Conservation (phyloP, 2,329 filamentous ascomycete genomes). For the Leptographium lundbergii region DNA sequence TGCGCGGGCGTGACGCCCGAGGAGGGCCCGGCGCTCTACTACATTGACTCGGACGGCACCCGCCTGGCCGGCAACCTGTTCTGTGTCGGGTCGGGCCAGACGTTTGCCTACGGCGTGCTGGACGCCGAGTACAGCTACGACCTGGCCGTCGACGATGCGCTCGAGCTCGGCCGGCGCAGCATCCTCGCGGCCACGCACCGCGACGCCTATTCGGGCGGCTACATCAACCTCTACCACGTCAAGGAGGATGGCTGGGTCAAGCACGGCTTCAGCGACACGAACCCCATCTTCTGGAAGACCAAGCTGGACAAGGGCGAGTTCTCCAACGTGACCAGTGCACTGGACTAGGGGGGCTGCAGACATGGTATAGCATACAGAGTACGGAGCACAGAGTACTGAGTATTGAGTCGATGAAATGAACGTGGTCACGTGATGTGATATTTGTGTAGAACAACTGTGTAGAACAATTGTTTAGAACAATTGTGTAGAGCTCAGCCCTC, state of each 20-base stretch:
- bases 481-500: neutral
- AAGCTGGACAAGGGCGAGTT: conserved; percentile 99
- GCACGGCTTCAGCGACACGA: conserved; percentile 96
- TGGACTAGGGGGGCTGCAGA: conserved; percentile 34
- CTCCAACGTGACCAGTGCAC: conserved; percentile 75
- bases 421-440: too few relatives aligned
- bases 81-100: conserved; percentile 96
- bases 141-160: conserved; percentile 70
- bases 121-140: conserved; percentile 94
- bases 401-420: too few relatives aligned
- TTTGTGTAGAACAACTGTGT: too few relatives aligned
- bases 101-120: conserved; percentile 95
- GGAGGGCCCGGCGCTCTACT: conserved; percentile 95
- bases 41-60: conserved; percentile 96
- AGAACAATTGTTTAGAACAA: too few relatives aligned
- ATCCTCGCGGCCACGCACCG: conserved; percentile 94
- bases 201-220: conserved; percentile 97
- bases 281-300: conserved; percentile 99
- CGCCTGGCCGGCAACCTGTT: conserved; percentile 88
- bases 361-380: neutral
- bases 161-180: conserved; percentile 81
- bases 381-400: too few relatives aligned
- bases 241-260: conserved; percentile 99
- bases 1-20: conserved; percentile 91
- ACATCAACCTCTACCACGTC: conserved; percentile 97